Base-by-base conservation (phyloP, 2,329 filamentous ascomycete genomes). In the Microascus cirrosus region DNA sequence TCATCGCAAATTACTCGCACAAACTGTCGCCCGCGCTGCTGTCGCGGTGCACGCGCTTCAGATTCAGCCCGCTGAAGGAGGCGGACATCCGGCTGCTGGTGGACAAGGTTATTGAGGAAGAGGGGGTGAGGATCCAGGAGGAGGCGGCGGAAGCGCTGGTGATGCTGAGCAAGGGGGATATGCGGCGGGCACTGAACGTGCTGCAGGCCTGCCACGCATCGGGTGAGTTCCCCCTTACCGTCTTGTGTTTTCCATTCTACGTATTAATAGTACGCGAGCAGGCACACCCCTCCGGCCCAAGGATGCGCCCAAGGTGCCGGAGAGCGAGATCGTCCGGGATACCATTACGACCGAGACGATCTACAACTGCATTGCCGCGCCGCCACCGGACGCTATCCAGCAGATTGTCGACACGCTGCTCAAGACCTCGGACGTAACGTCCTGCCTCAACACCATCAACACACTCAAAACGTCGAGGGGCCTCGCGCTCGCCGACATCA, bases 1-100 rank as follows among this genome's bases (percentile, higher is more conserved):
- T 99, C 68, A 97, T 99, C 65, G 94, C 94, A 65, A 99, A 99
- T 74, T 99, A 99, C 73, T 94, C 94, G 34, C 94, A 99, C 76
- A 99, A 99, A 73, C 84, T 99, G 45, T 95, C 90, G 13, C 93
- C 94, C 0, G 94, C 94, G 0, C 78, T 99, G 51, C 77, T 99
- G 57, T 97, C 93, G 54, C 80, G 94, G 65, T 99, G 94, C 73
- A 99, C 94, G 11, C 80, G 94, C 42, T 99, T 99, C 71, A 81
- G 94, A 35, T 99, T 99, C 73, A 95, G 90, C 63, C 94, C 94
- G 12, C 76, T 99, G 58, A 95, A 95, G 70, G 89, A 96, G 66
- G 77, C 71, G 7, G 94, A 97, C 69, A 96, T 99, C 60, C 79
- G 90, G 55, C 79, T 82, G 1, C 72, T 97, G 57, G 91, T 99